Conservation (phyloP, 192 early-diverging fungal species). For the Obelidium mucronatum region DNA sequence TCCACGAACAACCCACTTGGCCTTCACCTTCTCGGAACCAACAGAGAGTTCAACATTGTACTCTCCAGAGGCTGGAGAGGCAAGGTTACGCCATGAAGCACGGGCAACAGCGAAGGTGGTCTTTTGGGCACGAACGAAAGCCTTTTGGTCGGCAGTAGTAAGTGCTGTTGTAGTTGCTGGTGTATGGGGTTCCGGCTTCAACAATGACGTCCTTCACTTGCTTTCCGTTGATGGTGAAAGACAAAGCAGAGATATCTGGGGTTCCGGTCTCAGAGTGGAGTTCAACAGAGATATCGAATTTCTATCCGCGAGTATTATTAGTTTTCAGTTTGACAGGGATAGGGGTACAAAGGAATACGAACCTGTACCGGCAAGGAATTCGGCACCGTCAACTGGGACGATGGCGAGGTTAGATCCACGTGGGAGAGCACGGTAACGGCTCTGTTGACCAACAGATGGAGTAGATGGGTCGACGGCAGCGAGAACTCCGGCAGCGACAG, state of each 20-base stretch:
- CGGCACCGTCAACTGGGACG: conserved; percentile 51
- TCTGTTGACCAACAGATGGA: conserved; percentile 39
- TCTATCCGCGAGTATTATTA: not conserved
- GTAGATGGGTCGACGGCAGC: conserved; percentile 32
- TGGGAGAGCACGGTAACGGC: conserved; percentile 38
- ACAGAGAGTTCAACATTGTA: conserved; percentile 56
- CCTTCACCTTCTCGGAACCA: conserved; percentile 56
- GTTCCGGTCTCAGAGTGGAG: conserved; percentile 56
- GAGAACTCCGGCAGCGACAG: conserved; percentile 8
- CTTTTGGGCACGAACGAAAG: conserved; percentile 37
- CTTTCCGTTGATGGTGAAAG: conserved; percentile 58
- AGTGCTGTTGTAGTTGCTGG: conserved; percentile 55
- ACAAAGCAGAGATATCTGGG: conserved; percentile 45
- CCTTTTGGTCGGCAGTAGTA: conserved; percentile 56
- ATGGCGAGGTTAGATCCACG: conserved; percentile 38
- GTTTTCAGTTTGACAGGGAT: not conserved
- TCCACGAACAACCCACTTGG: conserved; percentile 55
- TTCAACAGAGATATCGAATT: conserved; percentile 70
- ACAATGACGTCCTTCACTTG: conserved; percentile 45
- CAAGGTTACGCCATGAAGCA: conserved; percentile 48
- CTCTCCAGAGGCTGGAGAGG: conserved; percentile 50
- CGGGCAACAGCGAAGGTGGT: conserved; percentile 55
- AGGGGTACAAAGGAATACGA: not conserved
- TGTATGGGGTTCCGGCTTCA: conserved; percentile 37
- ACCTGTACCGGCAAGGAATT: conserved; percentile 63